Evolutionary conservation across 2,329 filamentous ascomycete species (phyloP).

Genomic region (Beauveria medogensis): DNA sequence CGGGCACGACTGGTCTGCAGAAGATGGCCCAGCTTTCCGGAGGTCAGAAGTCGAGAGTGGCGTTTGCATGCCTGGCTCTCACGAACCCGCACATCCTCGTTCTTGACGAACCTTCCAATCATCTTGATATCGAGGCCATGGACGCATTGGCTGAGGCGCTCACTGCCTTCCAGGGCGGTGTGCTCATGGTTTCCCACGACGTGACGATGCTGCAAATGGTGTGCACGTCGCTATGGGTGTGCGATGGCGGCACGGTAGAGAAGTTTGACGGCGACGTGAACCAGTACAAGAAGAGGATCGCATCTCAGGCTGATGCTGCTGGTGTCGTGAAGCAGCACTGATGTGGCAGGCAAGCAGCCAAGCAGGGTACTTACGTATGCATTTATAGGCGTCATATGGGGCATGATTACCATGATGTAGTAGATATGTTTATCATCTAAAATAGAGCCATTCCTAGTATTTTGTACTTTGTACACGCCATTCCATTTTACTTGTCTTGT

Average conservation of each 20-base stretch:
- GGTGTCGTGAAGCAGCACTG: slow-evolving; percentile 70
- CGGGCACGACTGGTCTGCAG: slow-evolving; percentile 91
- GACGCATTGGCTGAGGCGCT: slow-evolving; percentile 84
- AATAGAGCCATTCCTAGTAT: neutral
- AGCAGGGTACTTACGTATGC: neutral
- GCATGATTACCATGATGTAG: neutral
- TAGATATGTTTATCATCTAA: neutral
- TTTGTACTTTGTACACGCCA: neutral
- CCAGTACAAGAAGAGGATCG: slow-evolving; percentile 95
- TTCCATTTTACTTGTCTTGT: too few species aligned
- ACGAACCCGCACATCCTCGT: slow-evolving; percentile 95
- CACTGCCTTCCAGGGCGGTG: slow-evolving; percentile 81
- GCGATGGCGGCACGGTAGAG: slow-evolving; percentile 86
- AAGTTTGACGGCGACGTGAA: slow-evolving; percentile 94
- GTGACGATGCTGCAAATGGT: slow-evolving; percentile 98
- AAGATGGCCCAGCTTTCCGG: slow-evolving; percentile 92
- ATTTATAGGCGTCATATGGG: slow-evolving; percentile 2
- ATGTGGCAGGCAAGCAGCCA: neutral
- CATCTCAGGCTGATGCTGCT: slow-evolving; percentile 75
- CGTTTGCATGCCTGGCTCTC: slow-evolving; percentile 91
- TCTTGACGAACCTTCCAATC: slow-evolving; percentile 96
- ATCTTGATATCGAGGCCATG: slow-evolving; percentile 98
- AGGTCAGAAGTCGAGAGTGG: slow-evolving; percentile 96
- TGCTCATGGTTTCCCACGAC: slow-evolving; percentile 98
- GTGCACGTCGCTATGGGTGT: slow-evolving; percentile 92